phyloP scores from a whole-genome alignment of 345 rosid genomes.

The Hirschfeldia incana region DNA sequence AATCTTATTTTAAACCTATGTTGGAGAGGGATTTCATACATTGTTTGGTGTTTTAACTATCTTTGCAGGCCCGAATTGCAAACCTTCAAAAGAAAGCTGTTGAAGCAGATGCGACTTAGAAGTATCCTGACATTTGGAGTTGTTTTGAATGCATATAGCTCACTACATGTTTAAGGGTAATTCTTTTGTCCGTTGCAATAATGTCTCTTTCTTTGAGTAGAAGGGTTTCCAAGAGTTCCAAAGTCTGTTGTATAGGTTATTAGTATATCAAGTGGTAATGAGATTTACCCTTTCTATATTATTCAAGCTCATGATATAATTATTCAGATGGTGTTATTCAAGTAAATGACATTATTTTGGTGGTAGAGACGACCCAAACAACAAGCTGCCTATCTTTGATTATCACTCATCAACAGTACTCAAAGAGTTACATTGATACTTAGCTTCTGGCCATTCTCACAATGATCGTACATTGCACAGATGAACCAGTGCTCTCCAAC shows the following conservation, averaged over 20 bases:
- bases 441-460: slow-evolving; percentile 44
- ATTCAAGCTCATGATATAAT: not conserved
- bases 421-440: slow-evolving; percentile 35
- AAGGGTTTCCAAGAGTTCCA: not conserved
- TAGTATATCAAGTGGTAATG: slow-evolving; percentile 11
- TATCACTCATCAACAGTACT: not conserved
- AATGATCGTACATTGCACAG: slow-evolving; percentile 39
- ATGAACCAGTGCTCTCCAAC: slow-evolving; percentile 36
- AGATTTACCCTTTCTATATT: slow-evolving; percentile 6
- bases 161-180: not conserved
- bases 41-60: slow-evolving; percentile 16
- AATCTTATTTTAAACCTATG: not conserved
- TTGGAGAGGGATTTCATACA: not conserved
- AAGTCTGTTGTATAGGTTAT: not conserved
- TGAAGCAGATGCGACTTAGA: slow-evolving; percentile 36
- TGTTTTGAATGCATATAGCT: slow-evolving; percentile 18
- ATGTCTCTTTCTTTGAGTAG: slow-evolving; percentile 7
- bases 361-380: slow-evolving; percentile 13
- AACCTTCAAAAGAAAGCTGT: slow-evolving; percentile 56
- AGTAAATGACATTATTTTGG: slow-evolving; percentile 25
- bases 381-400: slow-evolving; percentile 21
- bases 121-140: slow-evolving; percentile 1
- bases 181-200: not conserved
- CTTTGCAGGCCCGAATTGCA: slow-evolving; percentile 56
- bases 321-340: slow-evolving; percentile 15